These are phyloP conservation scores for Astrothelium macrocarpum DNA, from an alignment of 495 filamentous ascomycete genomes.

Conservation along the genomic window DNA sequence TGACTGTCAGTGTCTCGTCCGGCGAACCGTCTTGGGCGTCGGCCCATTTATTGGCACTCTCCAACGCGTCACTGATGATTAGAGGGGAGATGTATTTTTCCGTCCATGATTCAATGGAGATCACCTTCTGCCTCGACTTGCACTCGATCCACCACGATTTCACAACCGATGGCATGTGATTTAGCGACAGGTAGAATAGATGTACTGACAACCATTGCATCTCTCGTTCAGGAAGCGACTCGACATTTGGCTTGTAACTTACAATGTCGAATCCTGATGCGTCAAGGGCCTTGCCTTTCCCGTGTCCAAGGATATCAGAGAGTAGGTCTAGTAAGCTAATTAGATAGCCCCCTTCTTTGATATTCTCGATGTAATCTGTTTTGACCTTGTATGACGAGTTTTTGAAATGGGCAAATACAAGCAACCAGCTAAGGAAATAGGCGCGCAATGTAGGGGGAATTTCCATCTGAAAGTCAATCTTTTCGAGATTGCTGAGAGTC, in stretches of 20 bases:
- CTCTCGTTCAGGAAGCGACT: constrained; percentile 53
- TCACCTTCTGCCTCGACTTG: constrained; percentile 63
- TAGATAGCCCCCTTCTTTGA: constrained; percentile 65
- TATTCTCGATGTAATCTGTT: constrained; percentile 61
- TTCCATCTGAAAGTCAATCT: constrained; percentile 36
- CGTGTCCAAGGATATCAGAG: constrained; percentile 72
- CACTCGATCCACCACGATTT: constrained; percentile 80
- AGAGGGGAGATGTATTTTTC: constrained; percentile 76
- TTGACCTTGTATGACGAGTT: constrained; percentile 69
- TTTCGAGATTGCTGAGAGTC: constrained; percentile 31
- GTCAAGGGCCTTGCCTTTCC: constrained; percentile 57
- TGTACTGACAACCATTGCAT: constrained; percentile 77
- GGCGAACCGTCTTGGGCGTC: constrained; percentile 12
- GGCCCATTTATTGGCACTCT: constrained; percentile 63
- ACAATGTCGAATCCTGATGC: constrained; percentile 57
- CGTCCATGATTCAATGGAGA: constrained; percentile 70
- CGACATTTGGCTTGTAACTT: constrained; percentile 52
- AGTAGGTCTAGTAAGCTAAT: constrained; percentile 62
- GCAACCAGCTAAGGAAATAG: constrained; percentile 85
- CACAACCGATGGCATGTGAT: constrained; percentile 62
- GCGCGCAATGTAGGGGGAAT: constrained; percentile 50
- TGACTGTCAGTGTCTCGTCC: constrained; percentile 59
- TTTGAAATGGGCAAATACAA: constrained; percentile 80
- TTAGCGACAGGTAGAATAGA: constrained; percentile 73
- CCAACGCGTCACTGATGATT: constrained; percentile 61